A percentile compares a stretch with the other conserved stretches of the same genome.
Conservation (phyloP, 257 asterid genomes). For the Ballota nigra region DNA sequence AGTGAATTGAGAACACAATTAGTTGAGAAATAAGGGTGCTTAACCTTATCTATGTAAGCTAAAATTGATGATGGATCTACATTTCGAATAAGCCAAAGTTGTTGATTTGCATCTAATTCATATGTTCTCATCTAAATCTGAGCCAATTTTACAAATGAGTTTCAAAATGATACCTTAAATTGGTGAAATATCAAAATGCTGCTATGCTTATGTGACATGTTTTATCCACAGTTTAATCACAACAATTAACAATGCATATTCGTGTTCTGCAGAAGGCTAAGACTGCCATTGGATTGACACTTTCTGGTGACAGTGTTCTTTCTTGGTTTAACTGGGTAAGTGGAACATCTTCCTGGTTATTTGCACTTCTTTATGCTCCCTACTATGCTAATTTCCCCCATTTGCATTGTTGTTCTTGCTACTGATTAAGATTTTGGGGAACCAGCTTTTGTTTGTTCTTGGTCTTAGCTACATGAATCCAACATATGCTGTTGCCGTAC, state of each 20-base stretch:
- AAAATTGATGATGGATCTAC: not conserved
- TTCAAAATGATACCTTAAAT: not conserved
- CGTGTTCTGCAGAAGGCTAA: constrained; percentile 55
- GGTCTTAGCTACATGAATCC: constrained; percentile 98
- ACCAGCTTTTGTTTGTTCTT: constrained; percentile 86
- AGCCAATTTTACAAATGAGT: not conserved
- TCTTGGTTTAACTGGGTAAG: constrained; percentile 96
- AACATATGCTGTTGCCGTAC: constrained; percentile 87
- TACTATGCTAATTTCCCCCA: not conserved
- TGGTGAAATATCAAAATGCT: not conserved
- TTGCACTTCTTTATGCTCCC: constrained; percentile 6
- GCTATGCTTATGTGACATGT: not conserved
- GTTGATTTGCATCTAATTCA: not conserved
- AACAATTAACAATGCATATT: not conserved
- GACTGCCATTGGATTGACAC: constrained; percentile 64
- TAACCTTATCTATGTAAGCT: not conserved
- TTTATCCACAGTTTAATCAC: not conserved
- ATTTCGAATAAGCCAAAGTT: not conserved
- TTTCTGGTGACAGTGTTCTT: constrained; percentile 58
- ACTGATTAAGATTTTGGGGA: constrained; percentile 79
- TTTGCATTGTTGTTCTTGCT: constrained; percentile 36
- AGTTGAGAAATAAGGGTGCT: not conserved
- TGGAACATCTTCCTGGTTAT: constrained; percentile 15
- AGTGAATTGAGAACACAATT: not conserved
- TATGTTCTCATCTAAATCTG: not conserved